Evolutionary conservation across 2,329 filamentous ascomycete species (phyloP).

Genomic region (Clonostachys sp.): DNA sequence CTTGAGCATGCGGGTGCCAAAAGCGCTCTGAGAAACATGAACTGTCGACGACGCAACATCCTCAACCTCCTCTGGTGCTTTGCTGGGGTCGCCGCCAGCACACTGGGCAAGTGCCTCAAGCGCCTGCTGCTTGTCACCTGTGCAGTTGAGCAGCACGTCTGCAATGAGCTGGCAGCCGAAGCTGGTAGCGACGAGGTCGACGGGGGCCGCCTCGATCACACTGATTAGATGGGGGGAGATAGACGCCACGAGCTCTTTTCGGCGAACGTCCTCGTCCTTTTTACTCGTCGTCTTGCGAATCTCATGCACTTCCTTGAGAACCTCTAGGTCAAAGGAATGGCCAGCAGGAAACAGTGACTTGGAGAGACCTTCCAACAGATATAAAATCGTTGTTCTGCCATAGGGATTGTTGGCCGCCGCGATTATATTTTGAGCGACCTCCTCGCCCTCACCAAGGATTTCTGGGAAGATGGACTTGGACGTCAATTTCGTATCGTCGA

Average conservation of each 20-base stretch:
- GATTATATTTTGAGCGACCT: constrained; percentile 52
- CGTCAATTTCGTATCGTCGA: constrained; percentile 89
- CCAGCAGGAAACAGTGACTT: constrained; percentile 56
- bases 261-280: constrained; percentile 76
- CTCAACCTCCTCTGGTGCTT: constrained; percentile 30
- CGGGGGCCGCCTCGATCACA: constrained; percentile 64
- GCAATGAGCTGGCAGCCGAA: constrained; percentile 86
- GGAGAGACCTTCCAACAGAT: constrained; percentile 70
- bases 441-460: constrained; percentile 68
- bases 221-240: constrained; percentile 73
- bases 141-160: constrained; percentile 73
- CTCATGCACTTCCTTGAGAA: constrained; percentile 72
- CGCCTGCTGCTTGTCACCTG: constrained; percentile 72
- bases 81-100: constrained; percentile 51
- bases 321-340: constrained; percentile 51
- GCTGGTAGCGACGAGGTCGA: constrained; percentile 65
- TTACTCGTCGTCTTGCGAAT: constrained; percentile 85
- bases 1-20: constrained; percentile 82
- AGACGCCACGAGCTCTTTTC: constrained; percentile 69
- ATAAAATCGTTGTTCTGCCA: constrained; percentile 66
- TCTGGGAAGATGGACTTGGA: constrained; percentile 85
- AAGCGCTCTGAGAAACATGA: constrained; percentile 58
- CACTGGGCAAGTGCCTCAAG: constrained; percentile 65
- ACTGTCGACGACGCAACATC: neutral
- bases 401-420: constrained; percentile 61